Base-by-base conservation (phyloP, 345 rosid genomes). In the Mercurialis annua region DNA sequence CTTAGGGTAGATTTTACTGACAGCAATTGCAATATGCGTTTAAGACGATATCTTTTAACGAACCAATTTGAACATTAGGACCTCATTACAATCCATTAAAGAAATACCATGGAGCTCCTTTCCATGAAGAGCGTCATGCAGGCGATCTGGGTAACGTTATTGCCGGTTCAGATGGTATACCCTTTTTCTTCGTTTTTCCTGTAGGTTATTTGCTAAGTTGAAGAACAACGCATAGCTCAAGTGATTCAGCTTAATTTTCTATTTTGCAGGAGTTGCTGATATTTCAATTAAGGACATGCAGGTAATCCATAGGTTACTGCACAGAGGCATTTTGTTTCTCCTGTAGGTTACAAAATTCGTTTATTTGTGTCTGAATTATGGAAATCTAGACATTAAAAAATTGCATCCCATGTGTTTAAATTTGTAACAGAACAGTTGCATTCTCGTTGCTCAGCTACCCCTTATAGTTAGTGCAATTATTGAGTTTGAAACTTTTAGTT, bases 11-110 rank as follows among this genome's bases (percentile, higher is more conserved):
- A 24, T 40, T 59, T 51, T 52, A 43, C 3, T 71, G 15, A 1
- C 29, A 52, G 57, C 18, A 34, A 31, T 59, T 66, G 24, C 43
- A 2, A 23, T 56, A n/a, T 34, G 20, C 27, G 48, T 15, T 66
- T 33, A n/a, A 31, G 38, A 24, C 42, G 38, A 24, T 47, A 57
- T 18, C 2, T 50, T 66, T 52, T 20, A 31, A 59, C 31, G 16
- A 40, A 46, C n/a, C 3, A 20, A 24, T 5, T 54, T 67, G 42
- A 52, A 31, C 24, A 31, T 50, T 65, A 93, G 98, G 98, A 65
- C 91, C 97, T 75, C 98, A 93, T 83, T 93, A 87, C 77, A 93
- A 90, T 89, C 98, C 97, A 55, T 53, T 85, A 12, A 90, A 85
- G 77, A 92, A 81, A 73, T 70, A 78, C 65, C 98, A 93, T 33